Evolutionary conservation across 2,329 filamentous ascomycete genomes (phyloP).

Genomic region (Colletotrichum sp.): DNA sequence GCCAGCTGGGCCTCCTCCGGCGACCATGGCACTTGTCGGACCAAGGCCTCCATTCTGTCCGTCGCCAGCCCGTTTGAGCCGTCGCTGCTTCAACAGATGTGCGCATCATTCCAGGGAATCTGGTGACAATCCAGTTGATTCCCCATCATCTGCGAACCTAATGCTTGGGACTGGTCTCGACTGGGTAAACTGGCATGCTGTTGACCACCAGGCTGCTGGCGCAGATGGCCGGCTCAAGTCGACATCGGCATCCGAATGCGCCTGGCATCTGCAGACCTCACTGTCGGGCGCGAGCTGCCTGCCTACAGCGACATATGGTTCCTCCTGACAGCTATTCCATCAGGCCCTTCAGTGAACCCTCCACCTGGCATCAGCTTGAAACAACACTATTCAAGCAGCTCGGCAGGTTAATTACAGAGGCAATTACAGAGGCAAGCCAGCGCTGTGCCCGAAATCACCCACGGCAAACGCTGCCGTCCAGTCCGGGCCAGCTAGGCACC

Average conservation of each 20-base stretch:
- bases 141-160: background rate
- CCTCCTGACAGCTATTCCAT: background rate
- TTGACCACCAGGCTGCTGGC: background rate
- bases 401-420: background rate
- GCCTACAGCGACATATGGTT: background rate
- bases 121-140: background rate
- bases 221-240: background rate
- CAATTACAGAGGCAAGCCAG: background rate
- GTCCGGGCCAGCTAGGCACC: background rate
- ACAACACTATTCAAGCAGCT: background rate
- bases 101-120: background rate
- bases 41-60: background rate
- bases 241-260: background rate
- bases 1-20: background rate
- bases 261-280: background rate
- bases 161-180: background rate
- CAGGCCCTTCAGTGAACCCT: background rate
- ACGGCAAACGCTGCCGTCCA: constrained; percentile 2
- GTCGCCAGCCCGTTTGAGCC: background rate
- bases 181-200: background rate
- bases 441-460: background rate
- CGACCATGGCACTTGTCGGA: background rate
- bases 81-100: background rate
- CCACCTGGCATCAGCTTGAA: background rate
- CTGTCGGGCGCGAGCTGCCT: background rate